phyloP scores from a whole-genome alignment of 2,329 filamentous ascomycete genomes.

The Tolypocladium endophyticum region DNA sequence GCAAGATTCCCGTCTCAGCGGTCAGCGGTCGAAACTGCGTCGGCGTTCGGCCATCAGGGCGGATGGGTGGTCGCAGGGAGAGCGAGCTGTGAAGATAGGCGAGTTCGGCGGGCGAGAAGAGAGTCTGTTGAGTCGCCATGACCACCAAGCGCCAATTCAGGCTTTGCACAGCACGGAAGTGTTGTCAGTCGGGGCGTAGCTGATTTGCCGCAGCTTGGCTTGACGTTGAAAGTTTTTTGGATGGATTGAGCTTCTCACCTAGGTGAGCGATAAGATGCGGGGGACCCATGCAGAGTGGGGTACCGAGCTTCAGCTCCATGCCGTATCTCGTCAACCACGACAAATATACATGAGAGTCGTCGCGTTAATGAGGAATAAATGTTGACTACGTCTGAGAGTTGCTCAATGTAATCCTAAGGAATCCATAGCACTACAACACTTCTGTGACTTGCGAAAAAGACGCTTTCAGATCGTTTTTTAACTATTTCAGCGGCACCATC shows the following conservation, averaged over 20 bases:
- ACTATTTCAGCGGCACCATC: background rate
- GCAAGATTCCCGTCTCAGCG: conserved; percentile 83
- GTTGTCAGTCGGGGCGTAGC: background rate
- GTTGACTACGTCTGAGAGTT: background rate
- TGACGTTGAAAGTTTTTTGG: conserved; percentile 12
- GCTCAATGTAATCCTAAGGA: background rate
- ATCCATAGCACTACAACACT: background rate
- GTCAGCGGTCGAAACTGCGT: conserved; percentile 84
- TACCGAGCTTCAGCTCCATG: background rate
- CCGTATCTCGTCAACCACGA: background rate
- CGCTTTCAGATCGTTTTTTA: background rate
- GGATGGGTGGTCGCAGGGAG: conserved; percentile 69
- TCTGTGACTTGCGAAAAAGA: background rate
- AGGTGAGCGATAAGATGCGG: conserved; percentile 22
- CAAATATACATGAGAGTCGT: no score
- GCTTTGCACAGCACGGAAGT: background rate
- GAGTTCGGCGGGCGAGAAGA: conserved; percentile 90
- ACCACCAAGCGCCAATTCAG: conserved; percentile 3
- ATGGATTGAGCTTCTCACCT: conserved; percentile 15
- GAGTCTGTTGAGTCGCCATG: conserved; percentile 60
- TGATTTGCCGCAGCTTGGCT: conserved; percentile 3
- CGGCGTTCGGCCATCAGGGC: conserved; percentile 72
- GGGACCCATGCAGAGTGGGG: conserved; percentile 1
- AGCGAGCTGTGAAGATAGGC: conserved; percentile 90
- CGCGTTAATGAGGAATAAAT: background rate